A percentile compares a stretch with the other conserved stretches of the same genome.
These are phyloP conservation scores for Metschnikowia aberdeeniae DNA, from an alignment of 805 yeast genomes.

Conservation along the genomic window DNA sequence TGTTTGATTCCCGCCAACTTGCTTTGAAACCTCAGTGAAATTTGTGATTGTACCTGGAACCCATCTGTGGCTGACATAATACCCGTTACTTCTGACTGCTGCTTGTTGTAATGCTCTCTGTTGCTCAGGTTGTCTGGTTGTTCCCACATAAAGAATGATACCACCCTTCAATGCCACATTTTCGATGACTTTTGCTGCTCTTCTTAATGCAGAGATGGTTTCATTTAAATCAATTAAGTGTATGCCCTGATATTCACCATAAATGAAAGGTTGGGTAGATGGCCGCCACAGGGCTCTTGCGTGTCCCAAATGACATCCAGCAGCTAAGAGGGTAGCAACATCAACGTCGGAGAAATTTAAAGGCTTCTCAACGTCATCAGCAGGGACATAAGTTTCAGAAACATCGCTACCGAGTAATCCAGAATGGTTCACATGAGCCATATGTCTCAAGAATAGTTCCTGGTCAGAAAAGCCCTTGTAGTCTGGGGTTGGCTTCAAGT, in stretches of 20 bases:
- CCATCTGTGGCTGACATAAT: conserved; percentile 83
- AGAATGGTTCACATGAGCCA: conserved; percentile 52
- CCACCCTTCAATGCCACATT: conserved; percentile 86
- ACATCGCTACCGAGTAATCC: conserved; percentile 63
- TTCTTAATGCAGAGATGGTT: conserved; percentile 68
- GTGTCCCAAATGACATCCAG: conserved; percentile 95
- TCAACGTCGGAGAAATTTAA: conserved; percentile 53
- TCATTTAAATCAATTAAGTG: conserved; percentile 88
- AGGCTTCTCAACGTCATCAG: conserved; percentile 60
- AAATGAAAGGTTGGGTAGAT: conserved; percentile 77
- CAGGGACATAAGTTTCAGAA: conserved; percentile 65
- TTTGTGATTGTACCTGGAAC: conserved; percentile 93
- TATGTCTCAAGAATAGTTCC: conserved; percentile 72
- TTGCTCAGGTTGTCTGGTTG: conserved; percentile 64
- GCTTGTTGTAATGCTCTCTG: conserved; percentile 72
- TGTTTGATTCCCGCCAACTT: conserved; percentile 30
- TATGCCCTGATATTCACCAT: conserved; percentile 86
- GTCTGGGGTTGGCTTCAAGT: conserved; percentile 55
- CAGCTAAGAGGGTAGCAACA: conserved; percentile 70
- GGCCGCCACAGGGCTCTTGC: conserved; percentile 75
- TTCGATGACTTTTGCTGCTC: conserved; percentile 81
- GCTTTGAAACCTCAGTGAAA: conserved; percentile 64
- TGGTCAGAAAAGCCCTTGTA: conserved; percentile 69
- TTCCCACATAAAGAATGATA: conserved; percentile 76
- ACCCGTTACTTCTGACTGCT: conserved; percentile 73